phyloP scores from a whole-genome alignment of 2,329 filamentous ascomycete genomes.

The Rhynchosporium agropyri region DNA sequence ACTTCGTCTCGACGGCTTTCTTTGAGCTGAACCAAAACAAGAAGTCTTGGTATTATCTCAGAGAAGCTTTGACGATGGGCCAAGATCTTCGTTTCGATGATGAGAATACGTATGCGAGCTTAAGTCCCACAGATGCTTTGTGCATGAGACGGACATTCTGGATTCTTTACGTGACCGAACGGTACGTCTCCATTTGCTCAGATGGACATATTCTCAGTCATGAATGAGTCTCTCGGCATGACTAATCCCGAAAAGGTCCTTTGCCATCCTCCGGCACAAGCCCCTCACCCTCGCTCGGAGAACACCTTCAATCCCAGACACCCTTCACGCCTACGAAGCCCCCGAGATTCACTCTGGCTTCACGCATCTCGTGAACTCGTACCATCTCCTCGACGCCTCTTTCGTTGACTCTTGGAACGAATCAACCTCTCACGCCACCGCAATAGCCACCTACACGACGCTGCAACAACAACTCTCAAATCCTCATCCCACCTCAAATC shows the following conservation, averaged over 20 bases:
- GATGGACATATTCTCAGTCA: background rate
- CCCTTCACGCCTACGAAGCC: constrained; percentile 54
- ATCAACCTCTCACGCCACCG: constrained; percentile 48
- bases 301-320: constrained; percentile 58
- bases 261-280: constrained; percentile 64
- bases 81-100: constrained; percentile 61
- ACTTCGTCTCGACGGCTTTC: constrained; percentile 62
- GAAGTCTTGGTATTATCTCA: constrained; percentile 64
- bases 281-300: constrained; percentile 60
- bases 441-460: constrained; percentile 46
- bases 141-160: constrained; percentile 61
- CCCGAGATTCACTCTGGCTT: constrained; percentile 59
- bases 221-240: background rate
- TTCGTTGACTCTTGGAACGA: constrained; percentile 69
- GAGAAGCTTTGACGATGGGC: constrained; percentile 62
- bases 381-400: constrained; percentile 63
- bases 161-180: constrained; percentile 64
- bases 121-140: constrained; percentile 54
- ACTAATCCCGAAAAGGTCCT: constrained; percentile 51
- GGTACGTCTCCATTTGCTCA: constrained; percentile 43
- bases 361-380: constrained; percentile 61
- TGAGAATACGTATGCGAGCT: constrained; percentile 55
- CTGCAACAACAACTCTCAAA: constrained; percentile 57
- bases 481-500: constrained; percentile 31
- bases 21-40: constrained; percentile 61